A percentile compares a stretch with the other conserved stretches of the same genome.
Evolutionary conservation across 805 yeast genomes (phyloP).

Genomic region (Yarrowia divulgata): DNA sequence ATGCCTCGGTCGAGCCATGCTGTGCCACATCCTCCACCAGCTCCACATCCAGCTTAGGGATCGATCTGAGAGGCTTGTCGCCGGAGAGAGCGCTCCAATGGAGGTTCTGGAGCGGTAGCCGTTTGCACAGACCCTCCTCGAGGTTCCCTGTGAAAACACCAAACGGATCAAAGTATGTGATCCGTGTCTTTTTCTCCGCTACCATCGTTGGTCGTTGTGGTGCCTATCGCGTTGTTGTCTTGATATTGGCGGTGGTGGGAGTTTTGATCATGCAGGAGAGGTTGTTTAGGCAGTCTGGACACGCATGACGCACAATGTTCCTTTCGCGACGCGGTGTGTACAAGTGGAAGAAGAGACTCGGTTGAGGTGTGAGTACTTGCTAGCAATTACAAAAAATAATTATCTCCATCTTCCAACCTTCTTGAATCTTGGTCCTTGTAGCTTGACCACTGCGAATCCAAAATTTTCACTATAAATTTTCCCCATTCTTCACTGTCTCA

Average conservation of each 20-base stretch:
- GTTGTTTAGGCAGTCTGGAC: background rate
- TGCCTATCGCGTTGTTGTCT: conserved; percentile 15
- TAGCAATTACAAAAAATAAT: background rate
- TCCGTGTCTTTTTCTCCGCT: conserved; percentile 43
- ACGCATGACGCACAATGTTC: conserved; percentile 3
- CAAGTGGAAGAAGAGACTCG: background rate
- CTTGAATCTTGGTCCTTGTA: background rate
- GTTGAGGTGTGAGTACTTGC: background rate
- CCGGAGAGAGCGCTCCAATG: conserved; percentile 65
- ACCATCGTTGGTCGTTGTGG: conserved; percentile 38
- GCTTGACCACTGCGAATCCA: background rate
- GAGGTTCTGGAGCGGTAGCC: conserved; percentile 66
- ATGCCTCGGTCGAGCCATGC: conserved; percentile 42
- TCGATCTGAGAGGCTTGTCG: conserved; percentile 65
- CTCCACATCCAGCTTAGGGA: conserved; percentile 62
- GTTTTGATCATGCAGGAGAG: conserved; percentile 29
- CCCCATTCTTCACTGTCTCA: conserved; percentile 5
- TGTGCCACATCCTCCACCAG: conserved; percentile 65
- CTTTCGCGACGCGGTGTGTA: conserved; percentile 9
- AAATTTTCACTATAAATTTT: conserved; percentile 2
- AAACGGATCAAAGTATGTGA: conserved; percentile 82
- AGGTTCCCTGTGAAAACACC: conserved; percentile 53
- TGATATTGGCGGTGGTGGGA: conserved; percentile 37
- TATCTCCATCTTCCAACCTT: background rate
- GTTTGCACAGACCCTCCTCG: conserved; percentile 55